Percentiles rank a stretch among this genome's conserved stretches.
phyloP scores from a whole-genome alignment of 768 basidiomycete genomes.

The Termitomyces sp. region DNA sequence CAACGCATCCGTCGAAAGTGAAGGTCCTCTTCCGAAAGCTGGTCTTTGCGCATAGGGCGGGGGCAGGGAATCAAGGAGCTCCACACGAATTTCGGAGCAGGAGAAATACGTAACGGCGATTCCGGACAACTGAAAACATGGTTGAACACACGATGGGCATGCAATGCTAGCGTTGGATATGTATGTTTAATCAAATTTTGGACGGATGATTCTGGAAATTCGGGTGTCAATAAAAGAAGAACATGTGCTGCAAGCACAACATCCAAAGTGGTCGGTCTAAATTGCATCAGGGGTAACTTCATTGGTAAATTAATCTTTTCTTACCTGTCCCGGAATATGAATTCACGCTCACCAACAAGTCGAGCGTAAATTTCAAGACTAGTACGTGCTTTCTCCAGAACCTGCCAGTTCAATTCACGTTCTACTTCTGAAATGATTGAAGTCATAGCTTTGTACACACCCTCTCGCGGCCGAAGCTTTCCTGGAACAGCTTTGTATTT shows the following conservation, averaged over 20 bases:
- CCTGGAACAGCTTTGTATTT: constrained; percentile 37
- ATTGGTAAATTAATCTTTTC: constrained; percentile 7
- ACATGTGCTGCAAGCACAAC: constrained; percentile 66
- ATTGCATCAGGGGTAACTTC: background rate
- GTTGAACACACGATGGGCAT: constrained; percentile 51
- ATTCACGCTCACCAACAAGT: constrained; percentile 47
- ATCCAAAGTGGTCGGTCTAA: constrained; percentile 63
- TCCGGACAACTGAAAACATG: constrained; percentile 19
- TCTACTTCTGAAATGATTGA: background rate
- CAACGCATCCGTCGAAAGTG: constrained; percentile 48
- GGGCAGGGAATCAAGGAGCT: constrained; percentile 37
- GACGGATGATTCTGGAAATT: constrained; percentile 60
- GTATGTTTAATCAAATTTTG: constrained; percentile 49
- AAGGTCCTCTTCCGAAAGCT: constrained; percentile 38
- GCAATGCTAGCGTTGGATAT: constrained; percentile 55
- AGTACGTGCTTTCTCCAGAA: constrained; percentile 54
- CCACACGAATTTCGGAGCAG: constrained; percentile 24
- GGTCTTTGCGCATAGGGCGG: constrained; percentile 11
- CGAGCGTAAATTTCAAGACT: constrained; percentile 56
- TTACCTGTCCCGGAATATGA: constrained; percentile 50
- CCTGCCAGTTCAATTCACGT: constrained; percentile 32
- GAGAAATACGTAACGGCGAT: constrained; percentile 12
- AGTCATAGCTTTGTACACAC: constrained; percentile 28
- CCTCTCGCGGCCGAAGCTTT: constrained; percentile 64
- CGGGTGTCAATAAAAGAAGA: constrained; percentile 53